Evolutionary conservation across 2,329 filamentous ascomycete species (phyloP).

Genomic region (Drechslera avenae): DNA sequence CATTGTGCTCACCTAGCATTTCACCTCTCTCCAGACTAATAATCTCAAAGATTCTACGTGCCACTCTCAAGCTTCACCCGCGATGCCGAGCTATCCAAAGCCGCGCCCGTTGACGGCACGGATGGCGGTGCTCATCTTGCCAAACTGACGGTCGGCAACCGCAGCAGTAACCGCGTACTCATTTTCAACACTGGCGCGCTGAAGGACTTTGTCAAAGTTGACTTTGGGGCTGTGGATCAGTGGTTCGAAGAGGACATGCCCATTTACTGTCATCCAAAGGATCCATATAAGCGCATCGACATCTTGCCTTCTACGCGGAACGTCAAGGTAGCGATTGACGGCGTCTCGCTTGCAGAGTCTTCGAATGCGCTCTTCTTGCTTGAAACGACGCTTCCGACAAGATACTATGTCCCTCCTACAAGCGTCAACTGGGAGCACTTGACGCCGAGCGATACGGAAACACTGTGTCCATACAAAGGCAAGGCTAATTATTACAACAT

Average conservation of each 20-base stretch:
- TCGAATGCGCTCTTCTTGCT: slow-evolving; percentile 58
- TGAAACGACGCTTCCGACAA: slow-evolving; percentile 64
- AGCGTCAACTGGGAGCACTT: slow-evolving; percentile 56
- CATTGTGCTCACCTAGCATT: too few relatives aligned
- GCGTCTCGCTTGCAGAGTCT: slow-evolving; percentile 54
- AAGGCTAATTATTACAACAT: slow-evolving; percentile 67
- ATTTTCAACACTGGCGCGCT: slow-evolving; percentile 33
- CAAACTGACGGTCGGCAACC: slow-evolving; percentile 25
- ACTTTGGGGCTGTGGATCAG: slow-evolving; percentile 45
- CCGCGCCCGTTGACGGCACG: slow-evolving; percentile 23
- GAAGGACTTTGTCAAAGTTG: slow-evolving; percentile 37
- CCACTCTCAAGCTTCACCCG: slow-evolving; percentile 28
- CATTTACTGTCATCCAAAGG: slow-evolving; percentile 68
- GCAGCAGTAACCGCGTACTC: slow-evolving; percentile 30
- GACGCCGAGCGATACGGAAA: slow-evolving; percentile 57
- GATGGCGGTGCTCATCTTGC: slow-evolving; percentile 27
- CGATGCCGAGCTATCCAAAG: slow-evolving; percentile 22
- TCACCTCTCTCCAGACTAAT: neutral
- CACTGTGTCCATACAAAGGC: slow-evolving; percentile 71
- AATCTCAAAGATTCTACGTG: slow-evolving; percentile 34
- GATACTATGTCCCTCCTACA: slow-evolving; percentile 65
- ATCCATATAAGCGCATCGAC: slow-evolving; percentile 70
- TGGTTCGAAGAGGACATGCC: slow-evolving; percentile 65
- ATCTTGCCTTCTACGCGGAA: slow-evolving; percentile 61
- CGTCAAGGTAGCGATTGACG: slow-evolving; percentile 58